Base-by-base conservation (phyloP, 140 eudicot species). In the Oenanthe javanica region DNA sequence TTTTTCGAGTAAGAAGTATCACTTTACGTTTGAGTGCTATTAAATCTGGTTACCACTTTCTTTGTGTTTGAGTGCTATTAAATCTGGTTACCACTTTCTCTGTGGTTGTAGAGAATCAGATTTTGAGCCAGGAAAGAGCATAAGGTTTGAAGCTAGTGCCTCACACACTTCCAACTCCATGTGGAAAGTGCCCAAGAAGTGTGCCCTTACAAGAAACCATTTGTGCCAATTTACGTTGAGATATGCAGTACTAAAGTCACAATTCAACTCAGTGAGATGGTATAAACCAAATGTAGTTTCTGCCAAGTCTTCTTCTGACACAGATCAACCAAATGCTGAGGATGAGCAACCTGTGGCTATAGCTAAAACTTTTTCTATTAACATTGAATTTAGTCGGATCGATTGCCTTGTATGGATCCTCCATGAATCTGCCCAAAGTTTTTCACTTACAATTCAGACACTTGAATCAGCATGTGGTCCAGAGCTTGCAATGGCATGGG, bases 401-500 rank as follows among this genome's bases (percentile, higher is more conserved):
- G 84, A 89, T 83, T 81, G 84, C 86, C 97, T 92, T 79, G 88
- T 90, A 23, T 57, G 88, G 89, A 86, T 89, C 46, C 66, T 92
- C 81, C 97, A 92, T 78, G 89, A 92, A 82, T 89, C 96, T 82
- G 91, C 96, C 59, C 86, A 87, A 72, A 89, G 93, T 81, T 90
- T 92, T 87, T 87, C 96, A 47, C 74, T 66, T 82, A 89, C 87
- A 57, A 72, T 90, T 76, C 89, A 85, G 83, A 54, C 72, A 23
- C 88, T 81, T 64, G 86, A 86, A 79, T 83, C 86, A 79, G 88
- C 88, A 81, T 72, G 86, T 51, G 89, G 79, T 21, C 88, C 96
- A 4, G 92, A 88, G 78, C 87, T 92, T 82, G 83, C 97, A 72
- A 89, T 87, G 88, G 97, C 97, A 10, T 92, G 96, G 97, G 79